Evolutionary conservation across 2,329 filamentous ascomycete genomes (phyloP).

Genomic region (Penicillium sp.): DNA sequence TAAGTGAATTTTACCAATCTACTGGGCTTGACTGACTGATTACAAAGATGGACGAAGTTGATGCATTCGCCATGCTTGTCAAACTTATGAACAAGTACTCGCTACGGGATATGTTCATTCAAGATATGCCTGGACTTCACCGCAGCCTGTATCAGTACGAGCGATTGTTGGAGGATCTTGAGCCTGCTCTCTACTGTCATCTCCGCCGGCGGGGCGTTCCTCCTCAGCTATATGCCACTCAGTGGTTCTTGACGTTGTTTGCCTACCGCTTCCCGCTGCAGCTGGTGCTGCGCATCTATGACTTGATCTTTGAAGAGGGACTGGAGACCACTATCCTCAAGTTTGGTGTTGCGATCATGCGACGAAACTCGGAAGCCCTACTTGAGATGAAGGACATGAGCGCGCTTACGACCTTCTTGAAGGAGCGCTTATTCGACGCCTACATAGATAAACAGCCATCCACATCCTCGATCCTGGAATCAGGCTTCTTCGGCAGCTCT

Average conservation of each 20-base stretch:
- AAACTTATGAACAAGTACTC: conserved; percentile 96
- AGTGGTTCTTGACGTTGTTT: conserved; percentile 99
- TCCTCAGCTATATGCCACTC: conserved; percentile 91
- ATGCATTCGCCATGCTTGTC: conserved; percentile 91
- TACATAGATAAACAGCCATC: conserved; percentile 96
- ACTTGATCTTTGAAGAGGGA: conserved; percentile 90
- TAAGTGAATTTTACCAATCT: conserved; percentile 45
- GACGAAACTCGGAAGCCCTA: conserved; percentile 80
- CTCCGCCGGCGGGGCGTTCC: conserved; percentile 83
- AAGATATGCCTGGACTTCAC: conserved; percentile 95
- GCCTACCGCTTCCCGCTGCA: conserved; percentile 96
- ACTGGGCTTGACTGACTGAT: conserved; percentile 7
- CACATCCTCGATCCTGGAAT: conserved; percentile 89
- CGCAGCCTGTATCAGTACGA: conserved; percentile 94
- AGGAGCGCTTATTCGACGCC: conserved; percentile 91
- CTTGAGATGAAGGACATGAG: conserved; percentile 89
- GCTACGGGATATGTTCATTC: conserved; percentile 86
- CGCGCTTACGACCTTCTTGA: conserved; percentile 82
- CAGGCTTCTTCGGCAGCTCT: conserved; percentile 94
- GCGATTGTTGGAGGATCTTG: conserved; percentile 85
- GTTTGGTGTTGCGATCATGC: conserved; percentile 94
- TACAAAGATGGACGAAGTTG: conserved; percentile 85
- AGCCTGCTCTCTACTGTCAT: conserved; percentile 93
- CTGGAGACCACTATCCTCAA: conserved; percentile 84
- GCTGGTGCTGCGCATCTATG: conserved; percentile 93